Evolutionary conservation across 495 filamentous ascomycete genomes (phyloP), one percentile per base, ranked within the genome.

Genomic region (Oleoguttula mirabilis): DNA sequence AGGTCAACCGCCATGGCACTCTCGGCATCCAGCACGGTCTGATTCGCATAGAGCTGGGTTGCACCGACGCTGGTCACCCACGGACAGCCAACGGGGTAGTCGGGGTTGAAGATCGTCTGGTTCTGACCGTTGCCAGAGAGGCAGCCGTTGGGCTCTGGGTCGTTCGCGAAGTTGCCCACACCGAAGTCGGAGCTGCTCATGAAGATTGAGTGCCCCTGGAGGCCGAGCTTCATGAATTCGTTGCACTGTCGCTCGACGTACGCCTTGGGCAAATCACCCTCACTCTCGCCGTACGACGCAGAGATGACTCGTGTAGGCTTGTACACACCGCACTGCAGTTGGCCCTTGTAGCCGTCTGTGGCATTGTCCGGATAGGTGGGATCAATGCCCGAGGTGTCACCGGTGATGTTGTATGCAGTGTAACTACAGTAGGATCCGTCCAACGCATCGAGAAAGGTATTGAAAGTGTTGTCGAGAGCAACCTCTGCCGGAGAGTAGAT

Each of bases 41-140:
- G 62, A 1, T 57, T 59, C 5, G 50, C 23, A 0, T 62, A 57
- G 11, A 75, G 55, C 5, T 60, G 48, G n/a, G 70, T 72, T 5
- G 60, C 67, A 8, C 71, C 71, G 10, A 69, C 66, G 21, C 63
- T 50, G 19, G 71, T 75, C 28, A 75, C 44, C 45, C 58, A 65
- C 0, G 72, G 71, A 40, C 71, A 76, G 20, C 52, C 60, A 3
- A 60, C 54, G 2, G 71, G 71, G 16, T 35, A 35, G 32, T 19
- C 32, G 10, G 51, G 47, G n/a, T 42, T 51, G 42, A 30, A 54
- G 40, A 50, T 43, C 8, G 48, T 52, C 20, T 28, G 23, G 21
- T 52, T 52, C 21, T 42, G 31, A 15, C 43, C 43, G 10, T 7
- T 12, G 11, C 47, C 47, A 14, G 10, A 16, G 7, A 47, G 24